phyloP scores from a whole-genome alignment of 805 yeast genomes.

The Saccharomyces jurei region DNA sequence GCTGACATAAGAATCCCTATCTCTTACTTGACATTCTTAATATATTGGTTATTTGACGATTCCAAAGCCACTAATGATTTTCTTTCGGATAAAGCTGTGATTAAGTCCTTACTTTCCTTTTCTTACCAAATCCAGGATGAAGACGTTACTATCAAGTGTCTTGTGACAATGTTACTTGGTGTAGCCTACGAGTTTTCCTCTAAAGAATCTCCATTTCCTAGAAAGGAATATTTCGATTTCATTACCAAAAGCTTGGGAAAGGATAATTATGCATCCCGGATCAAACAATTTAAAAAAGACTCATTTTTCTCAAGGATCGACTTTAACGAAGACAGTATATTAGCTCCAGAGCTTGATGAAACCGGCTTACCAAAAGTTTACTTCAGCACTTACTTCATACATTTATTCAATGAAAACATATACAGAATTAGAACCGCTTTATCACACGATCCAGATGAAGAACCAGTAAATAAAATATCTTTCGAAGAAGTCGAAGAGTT shows the following conservation, averaged over 20 bases:
- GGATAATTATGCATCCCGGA: constrained; percentile 66
- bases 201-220: constrained; percentile 41
- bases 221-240: constrained; percentile 53
- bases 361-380: constrained; percentile 84
- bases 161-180: constrained; percentile 66
- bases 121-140: constrained; percentile 45
- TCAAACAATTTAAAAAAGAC: constrained; percentile 63
- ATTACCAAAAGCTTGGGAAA: constrained; percentile 69
- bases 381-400: constrained; percentile 57
- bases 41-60: constrained; percentile 74
- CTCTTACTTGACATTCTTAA: constrained; percentile 68
- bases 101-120: constrained; percentile 61
- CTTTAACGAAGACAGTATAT: constrained; percentile 38
- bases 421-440: constrained; percentile 61
- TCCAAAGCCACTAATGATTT: constrained; percentile 67
- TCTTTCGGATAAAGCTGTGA: constrained; percentile 54
- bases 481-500: constrained; percentile 42
- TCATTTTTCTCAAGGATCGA: constrained; percentile 44
- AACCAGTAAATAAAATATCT: constrained; percentile 60
- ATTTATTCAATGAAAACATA: constrained; percentile 60
- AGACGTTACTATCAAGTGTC: constrained; percentile 58
- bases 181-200: constrained; percentile 77
- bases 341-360: constrained; percentile 53
- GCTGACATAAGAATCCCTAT: constrained; percentile 69
- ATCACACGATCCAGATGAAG: constrained; percentile 63